Conservation (phyloP, 148 eudicot genomes). For the Limonium bicolor region DNA sequence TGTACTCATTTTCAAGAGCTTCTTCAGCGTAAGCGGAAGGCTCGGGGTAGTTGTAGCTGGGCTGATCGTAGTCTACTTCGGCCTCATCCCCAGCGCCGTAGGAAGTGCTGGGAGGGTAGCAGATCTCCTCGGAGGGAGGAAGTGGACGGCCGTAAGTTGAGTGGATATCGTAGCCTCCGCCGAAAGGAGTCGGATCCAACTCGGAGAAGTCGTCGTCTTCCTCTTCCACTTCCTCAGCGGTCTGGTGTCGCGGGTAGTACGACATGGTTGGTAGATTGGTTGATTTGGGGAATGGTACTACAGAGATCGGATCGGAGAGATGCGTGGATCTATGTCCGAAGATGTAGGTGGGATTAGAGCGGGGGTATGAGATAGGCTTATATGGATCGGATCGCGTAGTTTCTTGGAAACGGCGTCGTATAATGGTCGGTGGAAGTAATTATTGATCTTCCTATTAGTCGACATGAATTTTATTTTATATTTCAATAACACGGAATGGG, state of each 20-base stretch:
- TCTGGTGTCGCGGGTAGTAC: slow-evolving; percentile 51
- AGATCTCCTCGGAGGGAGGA: slow-evolving; percentile 45
- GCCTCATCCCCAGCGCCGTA: not conserved
- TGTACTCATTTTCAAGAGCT: slow-evolving; percentile 67
- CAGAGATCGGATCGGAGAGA: no score
- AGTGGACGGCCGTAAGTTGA: slow-evolving; percentile 73
- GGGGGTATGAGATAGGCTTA: no score
- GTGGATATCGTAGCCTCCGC: slow-evolving; percentile 72
- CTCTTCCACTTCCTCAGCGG: slow-evolving; percentile 14
- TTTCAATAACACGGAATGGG: no score
- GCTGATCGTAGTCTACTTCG: slow-evolving; percentile 48
- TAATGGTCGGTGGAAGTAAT: no score
- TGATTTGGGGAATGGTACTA: no score
- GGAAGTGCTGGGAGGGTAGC: slow-evolving; percentile 54
- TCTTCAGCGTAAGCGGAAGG: slow-evolving; percentile 62
- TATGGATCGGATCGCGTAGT: no score
- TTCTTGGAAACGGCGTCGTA: no score
- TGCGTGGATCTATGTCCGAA: no score
- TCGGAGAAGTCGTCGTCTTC: slow-evolving; percentile 68
- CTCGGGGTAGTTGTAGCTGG: slow-evolving; percentile 49
- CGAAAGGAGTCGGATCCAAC: slow-evolving; percentile 74
- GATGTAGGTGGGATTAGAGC: no score
- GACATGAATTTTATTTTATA: no score
- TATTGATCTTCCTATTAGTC: no score
- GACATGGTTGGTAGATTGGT: slow-evolving; percentile 32